Evolutionary conservation across 331 rosid genomes (phyloP).

Genomic region (Rhamnella rubrinervis): DNA sequence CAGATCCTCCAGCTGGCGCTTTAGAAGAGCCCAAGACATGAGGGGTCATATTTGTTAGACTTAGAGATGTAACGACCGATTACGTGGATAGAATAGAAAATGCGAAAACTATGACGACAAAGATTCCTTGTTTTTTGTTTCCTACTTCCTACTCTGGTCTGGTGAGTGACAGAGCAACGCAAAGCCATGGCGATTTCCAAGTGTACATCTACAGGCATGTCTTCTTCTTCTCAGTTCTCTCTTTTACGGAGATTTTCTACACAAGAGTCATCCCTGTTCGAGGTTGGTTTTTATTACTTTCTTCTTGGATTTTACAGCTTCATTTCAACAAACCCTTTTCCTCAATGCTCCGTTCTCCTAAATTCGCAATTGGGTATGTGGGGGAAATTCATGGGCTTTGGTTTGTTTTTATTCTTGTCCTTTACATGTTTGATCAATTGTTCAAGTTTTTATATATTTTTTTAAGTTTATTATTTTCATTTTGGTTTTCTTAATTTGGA

Average conservation of each 20-base stretch:
- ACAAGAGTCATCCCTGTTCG: conserved; percentile 32
- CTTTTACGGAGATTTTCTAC: conserved; percentile 41
- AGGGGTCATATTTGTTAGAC: too few species aligned
- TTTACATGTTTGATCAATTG: neutral
- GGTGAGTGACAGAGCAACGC: neutral
- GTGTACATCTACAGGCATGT: conserved; percentile 19
- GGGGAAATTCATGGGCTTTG: conserved; percentile 3
- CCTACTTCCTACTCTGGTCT: neutral
- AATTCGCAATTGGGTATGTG: conserved; percentile 28
- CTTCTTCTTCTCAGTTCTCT: conserved; percentile 20
- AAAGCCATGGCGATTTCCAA: conserved; percentile 52
- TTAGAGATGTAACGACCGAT: neutral
- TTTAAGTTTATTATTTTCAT: too few species aligned
- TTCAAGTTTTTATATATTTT: neutral
- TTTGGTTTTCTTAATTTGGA: too few species aligned
- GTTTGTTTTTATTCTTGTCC: neutral
- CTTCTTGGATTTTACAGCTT: neutral
- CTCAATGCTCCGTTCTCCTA: neutral
- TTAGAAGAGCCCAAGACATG: too few species aligned
- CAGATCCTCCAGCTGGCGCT: too few species aligned
- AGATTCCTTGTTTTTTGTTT: conserved; percentile 1
- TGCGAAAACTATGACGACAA: neutral
- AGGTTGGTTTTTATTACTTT: conserved; percentile 35
- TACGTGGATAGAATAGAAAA: neutral
- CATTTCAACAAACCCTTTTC: too few species aligned